These are phyloP conservation scores for Maudiozyma humilis DNA, from an alignment of 1,139 yeast species.

Conservation along the genomic window DNA sequence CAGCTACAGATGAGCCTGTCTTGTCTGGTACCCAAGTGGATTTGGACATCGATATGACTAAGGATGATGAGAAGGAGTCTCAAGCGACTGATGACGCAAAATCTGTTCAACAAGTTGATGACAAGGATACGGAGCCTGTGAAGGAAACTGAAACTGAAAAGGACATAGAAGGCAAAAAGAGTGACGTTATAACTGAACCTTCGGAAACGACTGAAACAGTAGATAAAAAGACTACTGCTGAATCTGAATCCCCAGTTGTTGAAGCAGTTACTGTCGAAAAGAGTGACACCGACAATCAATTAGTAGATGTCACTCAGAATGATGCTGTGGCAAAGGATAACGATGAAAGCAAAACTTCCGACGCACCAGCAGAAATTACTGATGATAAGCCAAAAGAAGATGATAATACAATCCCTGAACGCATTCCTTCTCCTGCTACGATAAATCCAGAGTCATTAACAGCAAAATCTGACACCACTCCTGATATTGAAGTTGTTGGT, in stretches of 20 bases:
- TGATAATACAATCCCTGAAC: no score
- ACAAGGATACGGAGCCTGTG: slow-evolving; percentile 9
- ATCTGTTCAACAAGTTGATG: background rate
- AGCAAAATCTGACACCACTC: background rate
- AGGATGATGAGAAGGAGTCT: background rate
- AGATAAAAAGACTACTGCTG: no score
- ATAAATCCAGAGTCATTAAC: no score
- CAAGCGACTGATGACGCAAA: background rate
- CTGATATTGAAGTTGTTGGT: background rate
- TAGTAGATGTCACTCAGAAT: no score
- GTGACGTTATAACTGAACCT: no score
- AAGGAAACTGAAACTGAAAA: slow-evolving; percentile 24
- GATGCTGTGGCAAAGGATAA: background rate
- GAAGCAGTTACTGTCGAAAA: background rate
- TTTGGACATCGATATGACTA: background rate
- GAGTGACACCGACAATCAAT: background rate
- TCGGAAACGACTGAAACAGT: no score
- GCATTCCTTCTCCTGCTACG: no score
- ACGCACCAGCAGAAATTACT: no score
- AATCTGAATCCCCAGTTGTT: no score
- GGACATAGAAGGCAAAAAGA: no score
- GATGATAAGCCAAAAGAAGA: background rate
- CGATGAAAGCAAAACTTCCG: background rate
- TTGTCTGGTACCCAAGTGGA: background rate
- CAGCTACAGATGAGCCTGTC: background rate